Evolutionary conservation across 257 asterid genomes (phyloP).

Genomic region (Gentiana macrophylla): DNA sequence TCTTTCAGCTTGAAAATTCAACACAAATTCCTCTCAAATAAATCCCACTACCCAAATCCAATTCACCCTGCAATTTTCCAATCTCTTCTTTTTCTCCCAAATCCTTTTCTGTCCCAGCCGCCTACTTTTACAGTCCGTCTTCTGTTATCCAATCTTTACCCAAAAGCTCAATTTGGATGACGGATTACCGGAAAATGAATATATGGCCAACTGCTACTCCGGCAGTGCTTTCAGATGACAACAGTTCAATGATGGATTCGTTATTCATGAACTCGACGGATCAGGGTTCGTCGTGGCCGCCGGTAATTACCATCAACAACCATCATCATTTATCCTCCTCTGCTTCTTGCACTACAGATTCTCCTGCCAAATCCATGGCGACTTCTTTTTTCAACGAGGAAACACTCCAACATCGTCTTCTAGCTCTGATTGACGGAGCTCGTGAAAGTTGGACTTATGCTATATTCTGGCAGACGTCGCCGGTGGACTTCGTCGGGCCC

Average conservation of each 20-base stretch:
- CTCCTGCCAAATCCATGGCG: not conserved
- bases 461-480: slow-evolving; percentile 80
- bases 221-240: slow-evolving; percentile 16
- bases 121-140: slow-evolving; percentile 11
- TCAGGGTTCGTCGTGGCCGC: slow-evolving; percentile 50
- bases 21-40: slow-evolving; percentile 37
- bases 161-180: slow-evolving; percentile 18
- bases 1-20: slow-evolving; percentile 15
- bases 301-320: slow-evolving; percentile 5
- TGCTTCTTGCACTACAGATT: slow-evolving; percentile 4
- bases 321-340: slow-evolving; percentile 1
- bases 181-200: slow-evolving; percentile 29
- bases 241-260: slow-evolving; percentile 40
- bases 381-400: slow-evolving; percentile 45
- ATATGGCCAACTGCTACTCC: slow-evolving; percentile 22
- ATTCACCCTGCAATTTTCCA: slow-evolving; percentile 12
- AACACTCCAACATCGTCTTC: slow-evolving; percentile 68
- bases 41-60: slow-evolving; percentile 22
- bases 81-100: not conserved
- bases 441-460: slow-evolving; percentile 82
- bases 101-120: slow-evolving; percentile 8
- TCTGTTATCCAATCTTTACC: slow-evolving; percentile 3
- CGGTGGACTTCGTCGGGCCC: slow-evolving; percentile 28
- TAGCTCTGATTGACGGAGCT: slow-evolving; percentile 59
- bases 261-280: slow-evolving; percentile 43